Conservation (phyloP, 164 flowering plant genomes). For the Berberis vulgaris region DNA sequence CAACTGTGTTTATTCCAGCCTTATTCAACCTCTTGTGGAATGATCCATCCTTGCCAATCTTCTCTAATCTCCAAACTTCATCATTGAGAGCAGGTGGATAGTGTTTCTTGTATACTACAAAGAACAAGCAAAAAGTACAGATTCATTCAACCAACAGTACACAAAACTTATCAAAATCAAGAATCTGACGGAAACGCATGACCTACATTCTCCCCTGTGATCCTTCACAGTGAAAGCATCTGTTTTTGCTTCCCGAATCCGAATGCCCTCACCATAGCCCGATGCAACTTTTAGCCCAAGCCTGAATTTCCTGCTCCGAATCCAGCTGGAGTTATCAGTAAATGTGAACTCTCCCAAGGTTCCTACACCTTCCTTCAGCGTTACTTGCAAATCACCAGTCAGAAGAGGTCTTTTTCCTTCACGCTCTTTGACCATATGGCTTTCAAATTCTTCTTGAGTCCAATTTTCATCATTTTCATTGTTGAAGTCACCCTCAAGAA, state of each 20-base stretch:
- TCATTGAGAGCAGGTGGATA: constrained; percentile 85
- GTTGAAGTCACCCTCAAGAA: constrained; percentile 96
- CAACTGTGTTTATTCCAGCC: constrained; percentile 69
- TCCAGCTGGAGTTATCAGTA: constrained; percentile 99
- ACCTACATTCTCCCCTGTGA: constrained; percentile 95
- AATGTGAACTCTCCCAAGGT: constrained; percentile 89
- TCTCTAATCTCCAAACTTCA: constrained; percentile 97
- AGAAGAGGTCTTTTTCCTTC: constrained; percentile 95
- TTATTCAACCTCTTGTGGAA: constrained; percentile 84
- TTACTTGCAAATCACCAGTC: constrained; percentile 76
- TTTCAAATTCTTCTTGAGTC: constrained; percentile 84
- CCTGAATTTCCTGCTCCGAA: constrained; percentile 89
- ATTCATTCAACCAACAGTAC: not conserved
- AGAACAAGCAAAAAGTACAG: constrained; percentile 7
- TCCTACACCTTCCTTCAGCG: constrained; percentile 87
- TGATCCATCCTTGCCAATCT: constrained; percentile 95
- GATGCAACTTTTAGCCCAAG: constrained; percentile 79
- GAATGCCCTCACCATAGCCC: constrained; percentile 65
- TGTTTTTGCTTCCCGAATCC: constrained; percentile 91
- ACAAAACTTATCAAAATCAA: not conserved
- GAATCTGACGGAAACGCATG: not conserved
- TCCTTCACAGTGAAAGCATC: constrained; percentile 94
- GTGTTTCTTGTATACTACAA: constrained; percentile 91
- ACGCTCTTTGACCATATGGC: constrained; percentile 89
- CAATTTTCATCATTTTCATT: constrained; percentile 79